Conservation (phyloP, 2,329 filamentous ascomycete genomes). For the Tolypocladium capitatum region DNA sequence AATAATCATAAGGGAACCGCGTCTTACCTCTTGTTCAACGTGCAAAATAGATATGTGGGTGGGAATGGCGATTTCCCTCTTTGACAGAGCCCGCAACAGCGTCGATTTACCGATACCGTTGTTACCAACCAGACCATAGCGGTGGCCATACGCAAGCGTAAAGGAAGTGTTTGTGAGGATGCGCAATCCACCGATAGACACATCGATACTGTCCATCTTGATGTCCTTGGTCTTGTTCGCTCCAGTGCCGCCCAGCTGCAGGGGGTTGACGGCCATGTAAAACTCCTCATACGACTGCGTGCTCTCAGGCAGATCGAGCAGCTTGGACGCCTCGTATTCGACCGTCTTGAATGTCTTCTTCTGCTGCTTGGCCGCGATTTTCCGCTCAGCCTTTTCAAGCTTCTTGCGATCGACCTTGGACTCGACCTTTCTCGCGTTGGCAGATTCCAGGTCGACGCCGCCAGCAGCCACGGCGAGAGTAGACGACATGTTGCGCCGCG, state of each 20-base stretch:
- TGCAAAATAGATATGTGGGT: slow-evolving; percentile 98
- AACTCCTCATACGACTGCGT: slow-evolving; percentile 96
- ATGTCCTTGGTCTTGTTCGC: slow-evolving; percentile 94
- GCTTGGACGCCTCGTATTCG: slow-evolving; percentile 86
- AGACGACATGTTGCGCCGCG: slow-evolving; percentile 90
- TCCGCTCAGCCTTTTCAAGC: slow-evolving; percentile 94
- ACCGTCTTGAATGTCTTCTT: slow-evolving; percentile 98
- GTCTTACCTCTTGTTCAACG: slow-evolving; percentile 82
- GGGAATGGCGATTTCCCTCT: slow-evolving; percentile 86
- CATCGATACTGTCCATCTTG: slow-evolving; percentile 92
- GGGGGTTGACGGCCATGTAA: slow-evolving; percentile 97
- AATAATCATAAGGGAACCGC: too few relatives aligned
- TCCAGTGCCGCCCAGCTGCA: slow-evolving; percentile 64
- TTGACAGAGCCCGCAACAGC: slow-evolving; percentile 78
- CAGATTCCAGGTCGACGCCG: slow-evolving; percentile 83
- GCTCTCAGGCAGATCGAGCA: slow-evolving; percentile 71
- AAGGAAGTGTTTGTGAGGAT: slow-evolving; percentile 86
- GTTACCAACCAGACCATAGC: slow-evolving; percentile 95
- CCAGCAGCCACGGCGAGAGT: slow-evolving; percentile 78
- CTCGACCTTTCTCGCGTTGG: slow-evolving; percentile 86
- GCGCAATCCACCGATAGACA: slow-evolving; percentile 76
- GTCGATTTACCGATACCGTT: slow-evolving; percentile 99
- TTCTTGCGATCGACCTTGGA: slow-evolving; percentile 98
- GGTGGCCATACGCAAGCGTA: slow-evolving; percentile 79
- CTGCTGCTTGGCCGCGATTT: slow-evolving; percentile 95